Percentiles rank a stretch among this genome's conserved stretches.
Evolutionary conservation across 2,329 filamentous ascomycete genomes (phyloP).

Genomic region (Pseudogymnoascus sp.): DNA sequence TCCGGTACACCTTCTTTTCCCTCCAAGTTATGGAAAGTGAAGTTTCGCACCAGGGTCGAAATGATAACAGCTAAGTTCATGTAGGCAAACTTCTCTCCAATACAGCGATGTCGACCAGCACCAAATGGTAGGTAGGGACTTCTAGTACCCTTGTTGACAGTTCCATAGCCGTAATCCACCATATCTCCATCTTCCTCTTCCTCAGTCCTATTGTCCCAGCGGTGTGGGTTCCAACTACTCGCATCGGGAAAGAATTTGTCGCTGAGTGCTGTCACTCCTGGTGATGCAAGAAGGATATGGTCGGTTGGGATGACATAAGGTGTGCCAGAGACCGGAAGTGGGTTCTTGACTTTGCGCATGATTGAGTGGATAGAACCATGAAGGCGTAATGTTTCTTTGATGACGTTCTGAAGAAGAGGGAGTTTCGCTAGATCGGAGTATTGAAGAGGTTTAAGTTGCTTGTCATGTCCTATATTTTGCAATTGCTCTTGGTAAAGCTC

Average conservation of each 20-base stretch:
- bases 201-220: slow-evolving; percentile 61
- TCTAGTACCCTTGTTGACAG: slow-evolving; percentile 81
- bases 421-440: slow-evolving; percentile 76
- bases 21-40: too few relatives aligned
- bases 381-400: slow-evolving; percentile 86
- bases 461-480: slow-evolving; percentile 53
- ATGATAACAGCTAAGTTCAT: too few relatives aligned
- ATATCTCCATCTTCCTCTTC: slow-evolving; percentile 61
- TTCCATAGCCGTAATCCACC: slow-evolving; percentile 82
- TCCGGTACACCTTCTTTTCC: too few relatives aligned
- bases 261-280: slow-evolving; percentile 69
- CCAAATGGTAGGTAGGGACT: slow-evolving; percentile 93
- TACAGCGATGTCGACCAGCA: slow-evolving; percentile 85
- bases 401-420: slow-evolving; percentile 70
- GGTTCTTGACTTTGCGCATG: slow-evolving; percentile 81
- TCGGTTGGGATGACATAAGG: slow-evolving; percentile 72
- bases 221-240: slow-evolving; percentile 77
- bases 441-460: slow-evolving; percentile 63
- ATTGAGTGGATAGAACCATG: slow-evolving; percentile 93
- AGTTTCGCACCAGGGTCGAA: too few relatives aligned
- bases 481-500: slow-evolving; percentile 67
- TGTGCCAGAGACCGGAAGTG: slow-evolving; percentile 75
- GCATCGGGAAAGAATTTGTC: slow-evolving; percentile 74
- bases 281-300: slow-evolving; percentile 76
- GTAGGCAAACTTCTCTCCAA: slow-evolving; percentile 84